Percentiles rank a stretch among this genome's conserved stretches.
Evolutionary conservation across 1,139 yeast species (phyloP).

Genomic region (Sugiyamaella japonica): DNA sequence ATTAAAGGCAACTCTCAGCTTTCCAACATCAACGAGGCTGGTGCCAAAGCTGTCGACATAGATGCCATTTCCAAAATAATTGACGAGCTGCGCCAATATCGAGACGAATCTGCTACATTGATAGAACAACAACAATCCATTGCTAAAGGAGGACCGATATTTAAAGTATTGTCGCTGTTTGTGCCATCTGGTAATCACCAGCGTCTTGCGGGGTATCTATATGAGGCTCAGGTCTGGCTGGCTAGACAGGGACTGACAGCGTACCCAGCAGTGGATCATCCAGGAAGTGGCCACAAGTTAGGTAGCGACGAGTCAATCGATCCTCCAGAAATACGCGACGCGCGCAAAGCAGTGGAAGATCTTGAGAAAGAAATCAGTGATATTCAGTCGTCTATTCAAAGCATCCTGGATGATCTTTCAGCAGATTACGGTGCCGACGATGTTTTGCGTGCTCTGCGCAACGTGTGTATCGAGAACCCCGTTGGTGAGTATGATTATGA

Average conservation of each 20-base stretch:
- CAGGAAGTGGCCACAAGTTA: slow-evolving; percentile 6
- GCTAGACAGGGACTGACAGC: slow-evolving; percentile 28
- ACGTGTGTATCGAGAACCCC: slow-evolving; percentile 49
- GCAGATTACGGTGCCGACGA: slow-evolving; percentile 59
- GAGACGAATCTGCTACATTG: slow-evolving; percentile 7
- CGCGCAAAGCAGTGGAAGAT: slow-evolving; percentile 34
- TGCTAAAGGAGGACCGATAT: slow-evolving; percentile 5
- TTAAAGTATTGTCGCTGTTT: slow-evolving; percentile 4
- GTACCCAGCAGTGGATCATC: slow-evolving; percentile 10
- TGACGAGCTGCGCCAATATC: slow-evolving; percentile 10
- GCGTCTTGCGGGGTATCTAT: slow-evolving; percentile 4
- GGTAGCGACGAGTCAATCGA: slow-evolving; percentile 1
- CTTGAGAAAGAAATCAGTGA: slow-evolving; percentile 31
- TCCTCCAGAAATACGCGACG: slow-evolving; percentile 25
- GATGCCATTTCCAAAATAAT: not conserved
- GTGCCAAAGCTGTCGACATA: not conserved
- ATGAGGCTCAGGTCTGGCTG: slow-evolving; percentile 25
- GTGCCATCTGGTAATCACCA: slow-evolving; percentile 5
- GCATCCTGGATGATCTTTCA: slow-evolving; percentile 25
- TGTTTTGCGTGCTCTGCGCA: slow-evolving; percentile 59
- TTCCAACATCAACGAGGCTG: not conserved
- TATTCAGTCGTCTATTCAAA: slow-evolving; percentile 30
- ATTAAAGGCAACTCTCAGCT: slow-evolving; percentile 24
- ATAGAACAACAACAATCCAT: slow-evolving; percentile 2
- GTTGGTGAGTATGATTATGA: slow-evolving; percentile 73